Conservation (phyloP, 768 basidiomycete species). For the Paxillus rubicundulus region DNA sequence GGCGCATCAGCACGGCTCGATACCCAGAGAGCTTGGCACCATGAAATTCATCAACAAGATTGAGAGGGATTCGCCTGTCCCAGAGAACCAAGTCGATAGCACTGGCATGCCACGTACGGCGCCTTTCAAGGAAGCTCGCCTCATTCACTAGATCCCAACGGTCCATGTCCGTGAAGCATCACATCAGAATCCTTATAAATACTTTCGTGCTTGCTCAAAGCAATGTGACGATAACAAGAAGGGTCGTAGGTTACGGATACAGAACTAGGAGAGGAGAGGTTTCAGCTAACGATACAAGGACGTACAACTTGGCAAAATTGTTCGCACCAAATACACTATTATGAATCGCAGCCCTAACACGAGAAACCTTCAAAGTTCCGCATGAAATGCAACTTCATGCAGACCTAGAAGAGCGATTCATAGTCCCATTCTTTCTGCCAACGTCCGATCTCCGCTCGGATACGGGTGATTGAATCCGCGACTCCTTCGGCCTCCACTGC, state of each 20-base stretch:
- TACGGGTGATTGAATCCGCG: conserved; percentile 37
- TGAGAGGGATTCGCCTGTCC: neutral
- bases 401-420: conserved; percentile 33
- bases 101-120: neutral
- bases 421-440: conserved; percentile 82
- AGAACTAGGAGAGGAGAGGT: conserved; percentile 20
- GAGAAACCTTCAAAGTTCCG: conserved; percentile 16
- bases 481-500: conserved; percentile 36
- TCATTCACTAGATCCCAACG: neutral
- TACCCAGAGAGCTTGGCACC: too few relatives aligned
- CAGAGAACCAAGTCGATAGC: neutral
- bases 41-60: conserved; percentile 1
- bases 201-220: conserved; percentile 21
- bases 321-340: conserved; percentile 40
- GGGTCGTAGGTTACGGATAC: conserved; percentile 33
- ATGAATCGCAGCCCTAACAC: conserved; percentile 9
- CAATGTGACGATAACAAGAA: conserved; percentile 17
- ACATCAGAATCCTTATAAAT: conserved; percentile 23
- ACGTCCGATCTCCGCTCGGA: conserved; percentile 64
- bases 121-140: neutral
- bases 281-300: conserved; percentile 33
- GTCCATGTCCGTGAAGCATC: neutral
- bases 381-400: conserved; percentile 17
- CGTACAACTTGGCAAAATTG: conserved; percentile 7
- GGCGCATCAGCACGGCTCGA: neutral